Conservation (phyloP, 495 filamentous ascomycete genomes). For the Apiosordaria backusii region DNA sequence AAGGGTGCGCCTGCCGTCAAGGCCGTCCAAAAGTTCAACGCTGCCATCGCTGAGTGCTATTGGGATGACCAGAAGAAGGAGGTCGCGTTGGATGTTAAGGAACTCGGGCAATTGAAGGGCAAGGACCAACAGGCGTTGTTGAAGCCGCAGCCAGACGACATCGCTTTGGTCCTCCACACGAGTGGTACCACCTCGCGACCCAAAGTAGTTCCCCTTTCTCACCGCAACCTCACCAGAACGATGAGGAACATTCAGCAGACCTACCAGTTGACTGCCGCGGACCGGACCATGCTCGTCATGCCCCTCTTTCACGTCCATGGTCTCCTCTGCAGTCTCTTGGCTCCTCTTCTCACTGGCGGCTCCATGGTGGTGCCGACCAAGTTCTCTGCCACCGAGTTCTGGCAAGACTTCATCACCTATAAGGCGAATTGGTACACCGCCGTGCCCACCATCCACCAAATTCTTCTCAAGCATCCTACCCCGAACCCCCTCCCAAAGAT, state of each 20-base stretch:
- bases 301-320: slow-evolving; percentile 88
- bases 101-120: slow-evolving; percentile 61
- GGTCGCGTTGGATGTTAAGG: slow-evolving; percentile 71
- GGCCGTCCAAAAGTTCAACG: slow-evolving; percentile 69
- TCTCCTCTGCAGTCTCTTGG: slow-evolving; percentile 72
- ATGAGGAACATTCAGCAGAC: slow-evolving; percentile 67
- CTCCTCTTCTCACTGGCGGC: slow-evolving; percentile 66
- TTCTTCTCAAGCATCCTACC: slow-evolving; percentile 65
- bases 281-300: slow-evolving; percentile 86
- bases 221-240: slow-evolving; percentile 68
- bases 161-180: slow-evolving; percentile 67
- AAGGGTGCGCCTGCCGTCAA: slow-evolving; percentile 62
- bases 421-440: slow-evolving; percentile 87
- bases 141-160: slow-evolving; percentile 58
- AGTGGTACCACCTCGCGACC: slow-evolving; percentile 79
- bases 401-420: slow-evolving; percentile 64
- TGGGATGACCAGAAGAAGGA: slow-evolving; percentile 59
- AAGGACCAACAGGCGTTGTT: slow-evolving; percentile 47
- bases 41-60: slow-evolving; percentile 76
- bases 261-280: slow-evolving; percentile 61
- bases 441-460: slow-evolving; percentile 85
- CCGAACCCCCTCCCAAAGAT: slow-evolving; percentile 66
- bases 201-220: slow-evolving; percentile 78
- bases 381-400: slow-evolving; percentile 83
- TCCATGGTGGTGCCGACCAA: slow-evolving; percentile 68